Conservation (phyloP, 257 asterid species). For the Gardenia jasminoides region DNA sequence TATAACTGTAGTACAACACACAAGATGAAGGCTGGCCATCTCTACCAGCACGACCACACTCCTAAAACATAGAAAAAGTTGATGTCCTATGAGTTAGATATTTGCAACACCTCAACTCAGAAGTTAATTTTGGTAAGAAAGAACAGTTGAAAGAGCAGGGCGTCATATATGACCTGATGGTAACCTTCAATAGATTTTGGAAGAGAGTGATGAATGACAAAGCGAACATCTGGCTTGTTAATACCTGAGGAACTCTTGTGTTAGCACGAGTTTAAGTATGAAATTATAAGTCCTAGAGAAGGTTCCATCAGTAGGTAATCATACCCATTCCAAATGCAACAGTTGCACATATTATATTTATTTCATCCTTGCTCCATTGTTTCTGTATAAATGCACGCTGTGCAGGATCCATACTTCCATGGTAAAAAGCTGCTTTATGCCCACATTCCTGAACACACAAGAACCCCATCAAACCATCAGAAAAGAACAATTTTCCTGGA, state of each 20-base stretch:
- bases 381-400: constrained; percentile 76
- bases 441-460: constrained; percentile 63
- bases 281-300: constrained; percentile 21
- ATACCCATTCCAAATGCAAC: constrained; percentile 98
- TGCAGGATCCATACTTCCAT: constrained; percentile 83
- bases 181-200: constrained; percentile 99
- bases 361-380: constrained; percentile 98
- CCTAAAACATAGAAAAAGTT: constrained; percentile 47
- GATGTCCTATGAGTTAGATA: constrained; percentile 11
- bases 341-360: constrained; percentile 95
- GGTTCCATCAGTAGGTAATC: constrained; percentile 21
- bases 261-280: constrained; percentile 17
- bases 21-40: constrained; percentile 95
- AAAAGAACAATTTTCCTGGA: constrained; percentile 4
- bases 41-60: constrained; percentile 99
- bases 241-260: constrained; percentile 58
- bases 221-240: constrained; percentile 99
- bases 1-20: constrained; percentile 82
- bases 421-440: constrained; percentile 88
- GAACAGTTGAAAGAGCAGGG: constrained; percentile 18
- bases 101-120: background rate
- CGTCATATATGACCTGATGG: constrained; percentile 65
- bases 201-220: constrained; percentile 97
- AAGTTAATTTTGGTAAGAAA: constrained; percentile 10
- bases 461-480: constrained; percentile 21